Evolutionary conservation across 345 rosid species (phyloP).

Genomic region (Eutrema heterophyllum): DNA sequence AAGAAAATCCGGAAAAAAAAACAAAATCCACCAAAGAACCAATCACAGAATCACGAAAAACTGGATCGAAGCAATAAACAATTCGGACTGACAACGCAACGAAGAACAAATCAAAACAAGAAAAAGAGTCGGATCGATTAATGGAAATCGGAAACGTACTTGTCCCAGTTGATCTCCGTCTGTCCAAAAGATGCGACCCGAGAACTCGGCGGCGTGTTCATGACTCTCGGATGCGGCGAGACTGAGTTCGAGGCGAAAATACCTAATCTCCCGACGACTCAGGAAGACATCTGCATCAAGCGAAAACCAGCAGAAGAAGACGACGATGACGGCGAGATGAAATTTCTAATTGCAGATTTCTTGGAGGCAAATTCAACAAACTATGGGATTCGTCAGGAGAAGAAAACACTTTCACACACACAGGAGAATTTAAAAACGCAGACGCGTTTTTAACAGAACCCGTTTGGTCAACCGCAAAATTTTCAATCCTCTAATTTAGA

Average conservation of each 20-base stretch:
- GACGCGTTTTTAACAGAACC: neutral
- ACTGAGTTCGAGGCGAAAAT: neutral
- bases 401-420: neutral
- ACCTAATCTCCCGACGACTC: neutral
- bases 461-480: constrained; percentile 1
- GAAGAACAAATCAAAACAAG: neutral
- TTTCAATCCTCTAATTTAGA: neutral
- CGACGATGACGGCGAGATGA: neutral
- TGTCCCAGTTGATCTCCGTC: constrained; percentile 97
- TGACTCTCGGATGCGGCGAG: constrained; percentile 23
- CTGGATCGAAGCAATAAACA: constrained; percentile 15
- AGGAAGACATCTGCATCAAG: constrained; percentile 21
- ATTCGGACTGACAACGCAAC: neutral
- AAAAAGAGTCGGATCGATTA: neutral
- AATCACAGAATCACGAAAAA: constrained; percentile 11
- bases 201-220: constrained; percentile 52
- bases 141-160: constrained; percentile 42
- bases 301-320: neutral
- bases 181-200: constrained; percentile 57
- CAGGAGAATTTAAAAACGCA: constrained; percentile 1
- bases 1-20: neutral
- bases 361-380: constrained; percentile 30
- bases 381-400: constrained; percentile 9
- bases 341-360: constrained; percentile 15
- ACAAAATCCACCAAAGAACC: neutral